These are phyloP conservation scores for Chrysoporthe austroafricana DNA, from an alignment of 2,329 filamentous ascomycete genomes.

Conservation along the genomic window DNA sequence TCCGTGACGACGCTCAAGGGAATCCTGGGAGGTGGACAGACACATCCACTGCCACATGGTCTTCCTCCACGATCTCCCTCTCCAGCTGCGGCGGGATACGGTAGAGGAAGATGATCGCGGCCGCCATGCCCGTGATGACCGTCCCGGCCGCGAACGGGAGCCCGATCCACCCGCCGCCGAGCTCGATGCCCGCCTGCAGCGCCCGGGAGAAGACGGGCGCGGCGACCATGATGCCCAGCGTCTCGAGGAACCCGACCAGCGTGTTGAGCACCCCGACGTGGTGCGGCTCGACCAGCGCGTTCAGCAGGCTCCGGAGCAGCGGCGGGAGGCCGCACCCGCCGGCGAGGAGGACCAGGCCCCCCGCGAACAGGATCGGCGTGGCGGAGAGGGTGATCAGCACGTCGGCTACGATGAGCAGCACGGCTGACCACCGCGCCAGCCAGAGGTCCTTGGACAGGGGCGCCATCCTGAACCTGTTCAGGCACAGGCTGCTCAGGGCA, in stretches of 20 bases:
- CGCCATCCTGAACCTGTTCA: slow-evolving; percentile 37
- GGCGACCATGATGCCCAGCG: slow-evolving; percentile 49
- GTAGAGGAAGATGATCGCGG: slow-evolving; percentile 38
- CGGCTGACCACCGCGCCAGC: slow-evolving; percentile 42
- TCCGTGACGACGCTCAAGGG: too few relatives aligned
- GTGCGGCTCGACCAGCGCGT: slow-evolving; percentile 55
- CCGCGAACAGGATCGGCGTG: slow-evolving; percentile 37
- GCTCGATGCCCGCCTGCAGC: slow-evolving; percentile 48
- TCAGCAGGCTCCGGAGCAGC: slow-evolving; percentile 54
- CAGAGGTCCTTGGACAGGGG: slow-evolving; percentile 46
- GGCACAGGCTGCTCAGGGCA: slow-evolving; percentile 37
- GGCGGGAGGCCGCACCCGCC: slow-evolving; percentile 49
- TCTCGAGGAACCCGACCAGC: slow-evolving; percentile 54
- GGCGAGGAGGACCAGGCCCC: slow-evolving; percentile 49
- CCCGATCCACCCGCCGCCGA: slow-evolving; percentile 53
- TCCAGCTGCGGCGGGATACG: slow-evolving; percentile 29
- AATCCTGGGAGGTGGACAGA: too few relatives aligned
- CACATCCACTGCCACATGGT: neutral
- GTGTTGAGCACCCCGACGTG: slow-evolving; percentile 59
- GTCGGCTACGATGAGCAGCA: slow-evolving; percentile 39
- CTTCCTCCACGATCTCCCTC: slow-evolving; percentile 10
- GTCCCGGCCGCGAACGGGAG: slow-evolving; percentile 51
- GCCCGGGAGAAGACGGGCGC: slow-evolving; percentile 52
- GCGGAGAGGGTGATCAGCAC: slow-evolving; percentile 44
- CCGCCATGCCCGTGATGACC: slow-evolving; percentile 37